phyloP scores from a whole-genome alignment of 805 yeast species.

The Teunomyces atbi region DNA sequence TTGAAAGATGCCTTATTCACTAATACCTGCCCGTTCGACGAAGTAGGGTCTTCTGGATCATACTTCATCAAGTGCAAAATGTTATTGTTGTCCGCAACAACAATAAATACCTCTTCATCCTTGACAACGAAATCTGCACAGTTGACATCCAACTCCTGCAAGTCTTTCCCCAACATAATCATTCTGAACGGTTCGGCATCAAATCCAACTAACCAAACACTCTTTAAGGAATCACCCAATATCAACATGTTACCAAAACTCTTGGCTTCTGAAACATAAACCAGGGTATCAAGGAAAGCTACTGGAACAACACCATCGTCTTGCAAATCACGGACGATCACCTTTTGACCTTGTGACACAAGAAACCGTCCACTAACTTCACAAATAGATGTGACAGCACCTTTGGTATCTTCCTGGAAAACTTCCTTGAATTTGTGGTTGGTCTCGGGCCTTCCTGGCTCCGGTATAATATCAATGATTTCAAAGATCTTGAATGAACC shows the following conservation, averaged over 20 bases:
- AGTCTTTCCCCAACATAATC: conserved; percentile 74
- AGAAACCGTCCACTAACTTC: conserved; percentile 82
- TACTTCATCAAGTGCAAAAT: conserved; percentile 74
- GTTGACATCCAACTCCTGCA: conserved; percentile 56
- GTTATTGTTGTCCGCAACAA: conserved; percentile 66
- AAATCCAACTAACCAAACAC: conserved; percentile 80
- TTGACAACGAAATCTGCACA: conserved; percentile 75
- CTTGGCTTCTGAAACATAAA: conserved; percentile 76
- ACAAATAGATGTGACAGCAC: conserved; percentile 76
- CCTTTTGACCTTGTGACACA: conserved; percentile 82
- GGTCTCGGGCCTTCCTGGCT: conserved; percentile 82
- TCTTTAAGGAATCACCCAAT: conserved; percentile 76
- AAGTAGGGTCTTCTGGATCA: conserved; percentile 88
- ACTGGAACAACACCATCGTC: conserved; percentile 91
- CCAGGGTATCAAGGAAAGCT: conserved; percentile 85
- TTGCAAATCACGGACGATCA: conserved; percentile 76
- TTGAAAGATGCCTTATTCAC: conserved; percentile 70
- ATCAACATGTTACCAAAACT: conserved; percentile 79
- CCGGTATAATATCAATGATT: conserved; percentile 81
- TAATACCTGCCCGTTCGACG: conserved; percentile 75
- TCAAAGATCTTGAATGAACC: conserved; percentile 78
- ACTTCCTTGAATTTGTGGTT: conserved; percentile 73
- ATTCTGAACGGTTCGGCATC: conserved; percentile 94
- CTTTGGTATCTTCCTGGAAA: conserved; percentile 71
- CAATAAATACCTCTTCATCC: conserved; percentile 65